phyloP scores from a whole-genome alignment of 495 filamentous ascomycete genomes.

The Lasiosphaeria hispida region DNA sequence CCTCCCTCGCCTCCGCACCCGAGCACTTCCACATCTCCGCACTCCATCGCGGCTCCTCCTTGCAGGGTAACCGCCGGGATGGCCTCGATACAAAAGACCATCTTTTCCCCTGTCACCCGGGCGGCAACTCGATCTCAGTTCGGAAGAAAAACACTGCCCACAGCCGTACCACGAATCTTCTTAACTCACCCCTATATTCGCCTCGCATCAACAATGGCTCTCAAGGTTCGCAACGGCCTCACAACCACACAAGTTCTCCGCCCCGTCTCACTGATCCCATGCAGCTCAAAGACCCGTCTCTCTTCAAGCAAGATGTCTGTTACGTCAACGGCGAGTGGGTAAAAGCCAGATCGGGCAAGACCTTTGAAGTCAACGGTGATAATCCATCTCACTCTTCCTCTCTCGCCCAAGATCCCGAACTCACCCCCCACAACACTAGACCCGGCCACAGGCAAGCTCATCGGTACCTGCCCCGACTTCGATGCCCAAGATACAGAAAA shows the following conservation, averaged over 20 bases:
- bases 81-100: conserved; percentile 34
- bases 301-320: conserved; percentile 73
- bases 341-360: conserved; percentile 68
- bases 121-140: conserved; percentile 33
- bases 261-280: not conserved
- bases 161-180: conserved; percentile 14
- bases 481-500: conserved; percentile 67
- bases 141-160: conserved; percentile 35
- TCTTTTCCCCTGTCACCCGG: conserved; percentile 32
- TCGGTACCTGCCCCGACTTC: conserved; percentile 84
- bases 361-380: conserved; percentile 73
- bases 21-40: not conserved
- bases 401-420: not conserved
- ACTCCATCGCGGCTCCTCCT: not conserved
- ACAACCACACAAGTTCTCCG: conserved; percentile 26
- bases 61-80: conserved; percentile 12
- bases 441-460: conserved; percentile 73
- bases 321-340: conserved; percentile 90
- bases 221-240: conserved; percentile 33
- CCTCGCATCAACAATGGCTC: conserved; percentile 43
- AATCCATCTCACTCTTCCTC: not conserved
- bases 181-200: conserved; percentile 31
- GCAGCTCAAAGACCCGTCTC: conserved; percentile 74
- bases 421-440: conserved; percentile 45
- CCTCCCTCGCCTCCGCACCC: not conserved